These are phyloP conservation scores for Allium fistulosum DNA, from an alignment of 106 monocot genomes.

Conservation along the genomic window DNA sequence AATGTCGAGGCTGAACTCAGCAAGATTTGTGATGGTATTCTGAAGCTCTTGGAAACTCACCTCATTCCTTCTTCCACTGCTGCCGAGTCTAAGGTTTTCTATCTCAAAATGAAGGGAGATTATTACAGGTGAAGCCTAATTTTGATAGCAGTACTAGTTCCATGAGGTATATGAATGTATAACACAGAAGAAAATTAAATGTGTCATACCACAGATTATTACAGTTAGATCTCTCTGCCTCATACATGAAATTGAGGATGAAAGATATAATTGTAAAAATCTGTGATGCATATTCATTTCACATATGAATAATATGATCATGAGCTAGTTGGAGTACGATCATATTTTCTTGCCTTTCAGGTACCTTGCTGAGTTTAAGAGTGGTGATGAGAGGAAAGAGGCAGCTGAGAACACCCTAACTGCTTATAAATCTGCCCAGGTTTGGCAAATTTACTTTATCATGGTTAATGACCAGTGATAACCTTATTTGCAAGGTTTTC, in stretches of 20 bases:
- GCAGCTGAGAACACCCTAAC: constrained; percentile 30
- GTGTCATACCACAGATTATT: too few relatives aligned
- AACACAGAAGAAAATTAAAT: too few relatives aligned
- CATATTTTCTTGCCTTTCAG: background rate
- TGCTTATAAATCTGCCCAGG: constrained; percentile 47
- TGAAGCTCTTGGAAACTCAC: background rate
- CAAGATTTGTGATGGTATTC: background rate
- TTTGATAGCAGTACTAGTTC: background rate
- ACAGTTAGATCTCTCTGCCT: too few relatives aligned
- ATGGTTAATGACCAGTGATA: too few relatives aligned
- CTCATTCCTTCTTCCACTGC: background rate
- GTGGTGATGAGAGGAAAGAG: constrained; percentile 43
- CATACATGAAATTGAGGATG: too few relatives aligned
- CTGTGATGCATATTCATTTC: too few relatives aligned
- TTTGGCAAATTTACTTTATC: background rate
- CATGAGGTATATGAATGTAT: too few relatives aligned
- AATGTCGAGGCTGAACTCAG: background rate
- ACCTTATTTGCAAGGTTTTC: too few relatives aligned
- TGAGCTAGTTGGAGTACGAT: too few relatives aligned
- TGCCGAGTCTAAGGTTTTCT: background rate
- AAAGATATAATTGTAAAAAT: too few relatives aligned
- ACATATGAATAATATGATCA: too few relatives aligned
- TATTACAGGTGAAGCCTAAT: background rate
- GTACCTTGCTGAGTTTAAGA: constrained; percentile 51
- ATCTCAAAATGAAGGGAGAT: background rate